Base-by-base conservation (phyloP, 441 rosid genomes). In the Isatis lusitanica region DNA sequence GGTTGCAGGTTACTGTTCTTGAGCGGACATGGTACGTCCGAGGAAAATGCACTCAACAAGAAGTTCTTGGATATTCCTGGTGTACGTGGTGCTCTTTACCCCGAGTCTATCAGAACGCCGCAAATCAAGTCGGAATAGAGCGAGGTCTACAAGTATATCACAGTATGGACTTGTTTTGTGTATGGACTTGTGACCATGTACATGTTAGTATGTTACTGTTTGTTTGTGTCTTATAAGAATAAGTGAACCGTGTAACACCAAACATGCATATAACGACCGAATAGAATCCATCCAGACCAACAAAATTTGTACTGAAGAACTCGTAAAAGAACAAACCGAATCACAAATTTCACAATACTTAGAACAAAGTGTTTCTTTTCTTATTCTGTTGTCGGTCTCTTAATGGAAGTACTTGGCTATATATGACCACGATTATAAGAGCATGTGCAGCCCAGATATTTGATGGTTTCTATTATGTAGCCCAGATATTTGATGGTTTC, bases 21-120 rank as follows among this genome's bases (percentile, higher is more conserved):
- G 36, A 10, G 73, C 4, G 66, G 74, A 15, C 51, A 53, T 28
- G 77, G 56, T 7, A 33, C 8, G 15, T 56, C 82, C 1, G 68
- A 53, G 28, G 59, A 21, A 42, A 70, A 21, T 69, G 79, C 56
- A 75, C 68, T 79, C 0, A 80, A 75, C 79, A 78, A 82, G 82
- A 83, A 44, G 75, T 36, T 84, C 13, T 0, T 79, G 57, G 84
- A 84, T 56, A 33, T 78, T 12, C 78, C 85, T 38, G 88, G 82
- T 66, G 70, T 77, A 18, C 82, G 81, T 69, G 63, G 40, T 17
- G 43, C 66, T 52, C 30, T 80, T 21, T 80, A 77, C 15, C 84
- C 85, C 0, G 62, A 65, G 10, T 42, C 84, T 18, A 61, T 77
- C 48, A 74, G 58, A 17, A 47, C 77, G 0, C 50, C 68, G 0